These are phyloP conservation scores for Rhytidiadelphus loreus DNA, from an alignment of 225 moss, liverwort and hornwort species.

Conservation along the genomic window DNA sequence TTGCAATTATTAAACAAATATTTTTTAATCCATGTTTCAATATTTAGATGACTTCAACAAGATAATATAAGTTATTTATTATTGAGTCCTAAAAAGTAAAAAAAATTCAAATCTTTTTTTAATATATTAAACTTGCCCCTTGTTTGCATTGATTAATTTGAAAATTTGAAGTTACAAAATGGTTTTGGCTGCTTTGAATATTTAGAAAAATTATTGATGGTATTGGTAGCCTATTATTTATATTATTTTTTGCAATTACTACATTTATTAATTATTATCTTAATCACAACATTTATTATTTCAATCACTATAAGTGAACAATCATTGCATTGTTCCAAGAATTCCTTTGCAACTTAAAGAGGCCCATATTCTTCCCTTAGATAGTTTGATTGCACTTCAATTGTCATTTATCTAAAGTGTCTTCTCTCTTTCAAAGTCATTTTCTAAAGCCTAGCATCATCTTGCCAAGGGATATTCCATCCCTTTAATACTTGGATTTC, in stretches of 20 bases:
- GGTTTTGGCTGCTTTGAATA: background rate
- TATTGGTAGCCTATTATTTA: background rate
- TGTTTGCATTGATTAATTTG: background rate
- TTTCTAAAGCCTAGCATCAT: too few species aligned
- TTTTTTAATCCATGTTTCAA: background rate
- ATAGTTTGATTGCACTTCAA: background rate
- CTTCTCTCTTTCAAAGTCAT: too few species aligned
- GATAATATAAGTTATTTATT: background rate
- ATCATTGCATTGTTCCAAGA: background rate
- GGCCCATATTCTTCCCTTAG: accelerated
- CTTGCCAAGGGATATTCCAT: too few species aligned
- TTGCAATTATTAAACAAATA: background rate
- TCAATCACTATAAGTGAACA: background rate
- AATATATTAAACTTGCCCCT: background rate
- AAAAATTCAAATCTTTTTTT: background rate
- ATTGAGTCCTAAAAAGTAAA: background rate
- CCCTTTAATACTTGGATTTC: too few species aligned
- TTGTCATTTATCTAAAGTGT: background rate
- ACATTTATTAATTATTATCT: background rate
- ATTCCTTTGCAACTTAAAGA: accelerated
- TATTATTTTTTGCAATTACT: background rate
- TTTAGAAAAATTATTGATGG: background rate
- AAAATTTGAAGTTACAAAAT: background rate
- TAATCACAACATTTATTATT: background rate
- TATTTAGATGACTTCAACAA: background rate